These are phyloP conservation scores for Candida frijolesensis DNA, from an alignment of 1,139 yeast species.

Conservation along the genomic window DNA sequence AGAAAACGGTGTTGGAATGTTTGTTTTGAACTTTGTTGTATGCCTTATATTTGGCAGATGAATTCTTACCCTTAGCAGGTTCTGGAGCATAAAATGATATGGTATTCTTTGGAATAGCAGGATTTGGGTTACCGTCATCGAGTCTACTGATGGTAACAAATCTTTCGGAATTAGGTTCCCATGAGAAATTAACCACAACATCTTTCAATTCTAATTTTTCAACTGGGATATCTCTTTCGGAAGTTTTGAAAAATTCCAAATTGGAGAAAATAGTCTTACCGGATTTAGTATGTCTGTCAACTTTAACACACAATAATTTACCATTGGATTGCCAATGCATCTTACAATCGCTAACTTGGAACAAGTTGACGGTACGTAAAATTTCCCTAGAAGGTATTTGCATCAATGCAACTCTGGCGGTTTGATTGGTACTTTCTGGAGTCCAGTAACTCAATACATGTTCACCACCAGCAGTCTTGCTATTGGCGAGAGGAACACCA, in stretches of 20 bases:
- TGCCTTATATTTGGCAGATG: slow-evolving; percentile 41
- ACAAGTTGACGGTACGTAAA: slow-evolving; percentile 87
- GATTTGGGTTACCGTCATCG: slow-evolving; percentile 62
- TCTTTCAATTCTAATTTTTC: slow-evolving; percentile 94
- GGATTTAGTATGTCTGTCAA: slow-evolving; percentile 95
- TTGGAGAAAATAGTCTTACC: slow-evolving; percentile 91
- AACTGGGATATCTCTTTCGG: slow-evolving; percentile 91
- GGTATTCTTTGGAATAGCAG: slow-evolving; percentile 70
- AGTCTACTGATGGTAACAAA: slow-evolving; percentile 77
- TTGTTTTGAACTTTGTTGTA: slow-evolving; percentile 59
- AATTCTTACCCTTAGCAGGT: slow-evolving; percentile 92
- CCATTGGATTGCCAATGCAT: slow-evolving; percentile 95
- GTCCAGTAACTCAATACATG: slow-evolving; percentile 93
- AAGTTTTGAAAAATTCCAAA: slow-evolving; percentile 86
- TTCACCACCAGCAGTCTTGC: slow-evolving; percentile 48
- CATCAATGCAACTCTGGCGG: slow-evolving; percentile 93
- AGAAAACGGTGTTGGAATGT: slow-evolving; percentile 71
- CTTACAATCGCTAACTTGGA: slow-evolving; percentile 91
- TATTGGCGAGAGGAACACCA: slow-evolving; percentile 66
- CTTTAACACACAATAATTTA: slow-evolving; percentile 86
- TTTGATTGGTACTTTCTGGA: slow-evolving; percentile 89
- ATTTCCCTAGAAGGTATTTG: slow-evolving; percentile 83
- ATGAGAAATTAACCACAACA: slow-evolving; percentile 82
- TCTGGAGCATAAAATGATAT: slow-evolving; percentile 87
- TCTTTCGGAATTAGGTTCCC: slow-evolving; percentile 95